These are phyloP conservation scores for Penicillium maclennaniae DNA, from an alignment of 495 filamentous ascomycete species.

Conservation along the genomic window DNA sequence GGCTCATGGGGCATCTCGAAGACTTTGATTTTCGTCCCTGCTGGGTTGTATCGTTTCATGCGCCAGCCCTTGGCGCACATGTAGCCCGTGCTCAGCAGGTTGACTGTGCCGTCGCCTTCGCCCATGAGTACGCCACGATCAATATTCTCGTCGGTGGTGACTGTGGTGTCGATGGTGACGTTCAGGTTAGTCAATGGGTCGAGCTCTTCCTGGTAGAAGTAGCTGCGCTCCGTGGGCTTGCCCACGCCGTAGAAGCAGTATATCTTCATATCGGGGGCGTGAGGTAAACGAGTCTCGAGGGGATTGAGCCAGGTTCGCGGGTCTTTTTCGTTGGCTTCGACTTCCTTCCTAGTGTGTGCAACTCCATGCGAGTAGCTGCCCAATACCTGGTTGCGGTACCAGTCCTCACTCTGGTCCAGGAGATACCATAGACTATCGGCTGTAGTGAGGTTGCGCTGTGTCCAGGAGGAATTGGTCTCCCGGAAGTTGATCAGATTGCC, in stretches of 20 bases:
- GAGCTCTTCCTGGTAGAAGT: conserved; percentile 79
- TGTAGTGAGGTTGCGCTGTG: conserved; percentile 73
- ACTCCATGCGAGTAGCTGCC: conserved; percentile 83
- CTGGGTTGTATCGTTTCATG: conserved; percentile 90
- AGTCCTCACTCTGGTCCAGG: conserved; percentile 69
- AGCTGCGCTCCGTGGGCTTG: conserved; percentile 86
- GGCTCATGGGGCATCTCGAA: conserved; percentile 97
- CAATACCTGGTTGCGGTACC: conserved; percentile 73
- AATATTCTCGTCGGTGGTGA: conserved; percentile 57
- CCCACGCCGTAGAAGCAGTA: conserved; percentile 97
- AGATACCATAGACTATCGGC: conserved; percentile 74
- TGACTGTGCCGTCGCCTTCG: conserved; percentile 94
- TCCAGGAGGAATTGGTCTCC: conserved; percentile 59
- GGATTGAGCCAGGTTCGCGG: conserved; percentile 92
- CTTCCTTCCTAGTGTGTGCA: conserved; percentile 73
- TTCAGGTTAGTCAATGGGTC: conserved; percentile 64
- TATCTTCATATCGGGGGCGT: conserved; percentile 88
- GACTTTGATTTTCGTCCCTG: conserved; percentile 71
- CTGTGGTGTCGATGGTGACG: conserved; percentile 87
- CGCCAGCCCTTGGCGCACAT: conserved; percentile 95
- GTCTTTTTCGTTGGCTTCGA: conserved; percentile 80
- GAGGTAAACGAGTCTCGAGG: conserved; percentile 81
- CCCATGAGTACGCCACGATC: conserved; percentile 91
- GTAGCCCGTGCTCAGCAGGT: conserved; percentile 81
- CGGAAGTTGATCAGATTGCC: conserved; percentile 86